phyloP scores from a whole-genome alignment of 1,284 basidiomycete genomes.

The Lentinula novae-zelandiae region DNA sequence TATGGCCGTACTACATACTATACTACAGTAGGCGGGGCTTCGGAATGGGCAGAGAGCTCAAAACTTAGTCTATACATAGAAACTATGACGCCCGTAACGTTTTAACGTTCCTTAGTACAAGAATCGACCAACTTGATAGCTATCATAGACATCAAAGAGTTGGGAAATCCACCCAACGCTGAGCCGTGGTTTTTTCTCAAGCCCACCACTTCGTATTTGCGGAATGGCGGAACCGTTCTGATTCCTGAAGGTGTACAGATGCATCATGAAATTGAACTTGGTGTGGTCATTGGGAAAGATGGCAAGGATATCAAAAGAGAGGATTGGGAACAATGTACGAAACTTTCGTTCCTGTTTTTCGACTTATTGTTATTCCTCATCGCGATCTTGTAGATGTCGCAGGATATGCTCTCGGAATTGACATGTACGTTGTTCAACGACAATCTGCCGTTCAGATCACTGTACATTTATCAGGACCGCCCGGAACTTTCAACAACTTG shows the following conservation, averaged over 20 bases:
- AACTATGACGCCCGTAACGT: neutral
- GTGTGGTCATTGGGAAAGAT: neutral
- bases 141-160: neutral
- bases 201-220: neutral
- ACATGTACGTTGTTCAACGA: neutral
- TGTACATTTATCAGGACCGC: neutral
- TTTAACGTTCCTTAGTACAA: too few relatives aligned
- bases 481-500: conserved; percentile 2
- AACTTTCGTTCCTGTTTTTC: neutral
- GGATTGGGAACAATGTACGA: neutral
- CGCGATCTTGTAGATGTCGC: neutral
- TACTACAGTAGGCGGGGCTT: too few relatives aligned
- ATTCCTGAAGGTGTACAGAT: neutral
- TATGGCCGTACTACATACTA: too few relatives aligned
- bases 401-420: conserved; percentile 3
- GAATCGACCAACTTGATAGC: too few relatives aligned
- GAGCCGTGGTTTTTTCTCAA: conserved; percentile 6
- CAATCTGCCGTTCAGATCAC: neutral
- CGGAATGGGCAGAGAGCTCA: neutral
- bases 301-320: neutral
- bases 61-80: neutral
- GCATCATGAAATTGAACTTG: conserved; percentile 4
- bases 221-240: neutral
- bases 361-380: neutral
- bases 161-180: neutral